Evolutionary conservation across 2,329 filamentous ascomycete species (phyloP).

Genomic region (Helotiales sp.): DNA sequence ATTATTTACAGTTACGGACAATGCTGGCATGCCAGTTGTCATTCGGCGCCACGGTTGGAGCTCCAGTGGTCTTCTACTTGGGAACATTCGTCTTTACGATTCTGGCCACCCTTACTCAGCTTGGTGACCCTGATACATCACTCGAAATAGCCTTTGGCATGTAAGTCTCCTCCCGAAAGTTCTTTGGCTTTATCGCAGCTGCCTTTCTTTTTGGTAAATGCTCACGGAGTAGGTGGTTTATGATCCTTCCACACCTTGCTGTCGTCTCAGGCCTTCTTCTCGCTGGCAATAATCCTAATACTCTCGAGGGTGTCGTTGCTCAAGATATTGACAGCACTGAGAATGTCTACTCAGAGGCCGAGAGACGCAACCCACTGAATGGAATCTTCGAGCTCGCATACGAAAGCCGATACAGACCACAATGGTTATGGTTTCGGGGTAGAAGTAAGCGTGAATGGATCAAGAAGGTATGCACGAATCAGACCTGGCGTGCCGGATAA

Average conservation of each 20-base stretch:
- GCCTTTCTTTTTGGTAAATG: not conserved
- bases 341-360: not conserved
- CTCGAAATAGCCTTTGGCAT: constrained; percentile 13
- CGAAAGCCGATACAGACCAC: constrained; percentile 16
- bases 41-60: constrained; percentile 24
- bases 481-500: not conserved
- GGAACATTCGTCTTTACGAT: constrained; percentile 21
- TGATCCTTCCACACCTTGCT: constrained; percentile 22
- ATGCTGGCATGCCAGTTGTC: constrained; percentile 22
- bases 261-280: constrained; percentile 22
- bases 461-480: not conserved
- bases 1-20: constrained; percentile 26
- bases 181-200: not conserved
- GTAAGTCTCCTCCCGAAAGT: constrained; percentile 2
- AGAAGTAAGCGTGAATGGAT: constrained; percentile 10
- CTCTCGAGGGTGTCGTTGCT: constrained; percentile 19
- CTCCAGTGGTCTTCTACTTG: constrained; percentile 26
- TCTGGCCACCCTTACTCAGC: constrained; percentile 1
- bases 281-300: constrained; percentile 23
- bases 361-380: not conserved
- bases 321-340: constrained; percentile 19
- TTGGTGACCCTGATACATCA: constrained; percentile 18
- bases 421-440: constrained; percentile 22
- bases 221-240: constrained; percentile 10
- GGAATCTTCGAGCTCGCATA: constrained; percentile 18